A percentile compares a stretch with the other conserved stretches of the same genome.
Evolutionary conservation across 176 grass and related monocot genomes (phyloP).

Genomic region (Elaeis guineensis): DNA sequence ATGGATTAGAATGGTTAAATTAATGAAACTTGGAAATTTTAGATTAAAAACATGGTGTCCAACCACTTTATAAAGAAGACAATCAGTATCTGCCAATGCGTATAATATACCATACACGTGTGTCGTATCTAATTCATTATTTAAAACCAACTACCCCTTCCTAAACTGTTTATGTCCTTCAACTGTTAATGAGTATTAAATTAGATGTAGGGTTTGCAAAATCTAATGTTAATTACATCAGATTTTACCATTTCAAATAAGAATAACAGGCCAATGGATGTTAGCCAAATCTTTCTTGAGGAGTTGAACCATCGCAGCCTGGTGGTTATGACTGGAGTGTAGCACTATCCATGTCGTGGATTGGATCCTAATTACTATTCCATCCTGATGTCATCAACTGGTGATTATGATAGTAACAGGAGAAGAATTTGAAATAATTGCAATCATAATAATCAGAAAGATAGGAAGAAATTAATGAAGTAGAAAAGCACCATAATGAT

Average conservation of each 20-base stretch:
- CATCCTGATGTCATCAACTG: conserved; percentile 15
- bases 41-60: too few relatives aligned
- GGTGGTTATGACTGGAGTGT: conserved; percentile 57
- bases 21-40: too few relatives aligned
- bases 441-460: too few relatives aligned
- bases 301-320: conserved; percentile 35
- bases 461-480: too few relatives aligned
- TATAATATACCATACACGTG: conserved; percentile 16
- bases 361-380: conserved; percentile 33
- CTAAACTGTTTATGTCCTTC: conserved; percentile 19
- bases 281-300: conserved; percentile 32
- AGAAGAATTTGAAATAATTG: too few relatives aligned
- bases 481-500: too few relatives aligned
- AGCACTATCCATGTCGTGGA: conserved; percentile 34
- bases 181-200: conserved; percentile 35
- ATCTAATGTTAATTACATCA: conserved; percentile 57
- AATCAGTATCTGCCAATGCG: too few relatives aligned
- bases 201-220: conserved; percentile 26
- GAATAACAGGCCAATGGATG: conserved; percentile 25
- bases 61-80: too few relatives aligned
- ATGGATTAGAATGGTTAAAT: too few relatives aligned
- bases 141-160: conserved; percentile 23
- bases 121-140: conserved; percentile 15
- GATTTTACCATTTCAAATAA: conserved; percentile 34
- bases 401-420: background rate